These are phyloP conservation scores for Agrocybe chaxingu DNA, from an alignment of 768 basidiomycete genomes.

Conservation along the genomic window DNA sequence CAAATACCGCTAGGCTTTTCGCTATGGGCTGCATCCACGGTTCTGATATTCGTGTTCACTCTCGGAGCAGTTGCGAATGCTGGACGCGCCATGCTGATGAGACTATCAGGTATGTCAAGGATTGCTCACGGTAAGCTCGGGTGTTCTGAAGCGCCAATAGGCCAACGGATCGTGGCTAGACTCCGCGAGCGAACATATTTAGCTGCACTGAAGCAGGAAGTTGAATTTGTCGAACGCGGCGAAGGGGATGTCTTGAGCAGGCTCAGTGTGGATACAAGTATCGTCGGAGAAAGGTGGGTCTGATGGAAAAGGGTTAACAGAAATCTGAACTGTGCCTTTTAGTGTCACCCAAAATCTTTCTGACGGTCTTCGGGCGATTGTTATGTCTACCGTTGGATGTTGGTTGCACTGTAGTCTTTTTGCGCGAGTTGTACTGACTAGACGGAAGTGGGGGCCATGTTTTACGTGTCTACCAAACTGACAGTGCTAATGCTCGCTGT, in stretches of 20 bases:
- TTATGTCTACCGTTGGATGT: conserved; percentile 95
- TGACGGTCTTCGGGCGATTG: conserved; percentile 77
- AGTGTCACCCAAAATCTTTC: conserved; percentile 80
- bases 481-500: conserved; percentile 91
- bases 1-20: conserved; percentile 80
- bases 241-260: conserved; percentile 94
- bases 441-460: conserved; percentile 83
- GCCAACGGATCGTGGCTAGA: conserved; percentile 89
- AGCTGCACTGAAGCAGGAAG: conserved; percentile 84
- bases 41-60: conserved; percentile 75
- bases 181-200: conserved; percentile 79
- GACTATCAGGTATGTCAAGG: conserved; percentile 63
- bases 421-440: background rate
- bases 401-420: conserved; percentile 26
- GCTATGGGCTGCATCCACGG: conserved; percentile 72
- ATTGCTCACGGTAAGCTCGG: background rate
- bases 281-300: conserved; percentile 86
- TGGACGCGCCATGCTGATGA: conserved; percentile 80
- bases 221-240: conserved; percentile 88
- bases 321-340: conserved; percentile 2
- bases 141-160: conserved; percentile 21
- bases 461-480: conserved; percentile 85
- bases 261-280: conserved; percentile 85
- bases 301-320: too few species aligned
- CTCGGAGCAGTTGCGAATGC: conserved; percentile 88